These are phyloP conservation scores for Pseudonitzschia pungens DNA, from an alignment of 108 stramenopile species.

Conservation along the genomic window DNA sequence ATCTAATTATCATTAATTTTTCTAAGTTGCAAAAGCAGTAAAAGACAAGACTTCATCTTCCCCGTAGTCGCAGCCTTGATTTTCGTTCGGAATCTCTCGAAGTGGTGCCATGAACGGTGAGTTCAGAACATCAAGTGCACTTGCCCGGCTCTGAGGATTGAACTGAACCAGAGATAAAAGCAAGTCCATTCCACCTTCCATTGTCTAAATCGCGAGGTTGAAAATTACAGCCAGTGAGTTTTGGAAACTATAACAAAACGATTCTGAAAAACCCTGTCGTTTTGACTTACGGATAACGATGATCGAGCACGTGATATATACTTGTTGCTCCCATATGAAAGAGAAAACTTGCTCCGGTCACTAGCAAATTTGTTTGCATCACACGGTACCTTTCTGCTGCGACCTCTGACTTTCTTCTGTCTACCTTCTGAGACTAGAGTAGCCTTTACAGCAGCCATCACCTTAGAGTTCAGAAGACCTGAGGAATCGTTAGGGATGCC, in stretches of 20 bases:
- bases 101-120: conserved; percentile 71
- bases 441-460: conserved; percentile 70
- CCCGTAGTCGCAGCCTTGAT: background rate
- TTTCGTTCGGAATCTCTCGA: conserved; percentile 44
- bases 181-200: conserved; percentile 85
- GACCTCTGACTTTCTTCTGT: conserved; percentile 12
- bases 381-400: conserved; percentile 28
- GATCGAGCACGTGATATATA: conserved; percentile 65
- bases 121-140: conserved; percentile 76
- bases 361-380: conserved; percentile 49
- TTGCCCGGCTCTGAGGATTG: conserved; percentile 63
- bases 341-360: conserved; percentile 61
- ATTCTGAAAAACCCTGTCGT: background rate
- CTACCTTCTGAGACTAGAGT: conserved; percentile 25
- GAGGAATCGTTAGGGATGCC: conserved; percentile 67
- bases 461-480: conserved; percentile 38
- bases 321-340: conserved; percentile 58
- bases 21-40: conserved; percentile 37
- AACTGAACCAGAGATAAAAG: conserved; percentile 65
- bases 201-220: conserved; percentile 15
- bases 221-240: background rate
- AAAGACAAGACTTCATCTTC: conserved; percentile 39
- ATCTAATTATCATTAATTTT: conserved; percentile 2
- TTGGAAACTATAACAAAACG: background rate
- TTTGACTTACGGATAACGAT: conserved; percentile 35